Percentiles rank a stretch among this genome's conserved stretches.
Evolutionary conservation across 495 filamentous ascomycete species (phyloP).

Genomic region (Alectoria sarmentosa): DNA sequence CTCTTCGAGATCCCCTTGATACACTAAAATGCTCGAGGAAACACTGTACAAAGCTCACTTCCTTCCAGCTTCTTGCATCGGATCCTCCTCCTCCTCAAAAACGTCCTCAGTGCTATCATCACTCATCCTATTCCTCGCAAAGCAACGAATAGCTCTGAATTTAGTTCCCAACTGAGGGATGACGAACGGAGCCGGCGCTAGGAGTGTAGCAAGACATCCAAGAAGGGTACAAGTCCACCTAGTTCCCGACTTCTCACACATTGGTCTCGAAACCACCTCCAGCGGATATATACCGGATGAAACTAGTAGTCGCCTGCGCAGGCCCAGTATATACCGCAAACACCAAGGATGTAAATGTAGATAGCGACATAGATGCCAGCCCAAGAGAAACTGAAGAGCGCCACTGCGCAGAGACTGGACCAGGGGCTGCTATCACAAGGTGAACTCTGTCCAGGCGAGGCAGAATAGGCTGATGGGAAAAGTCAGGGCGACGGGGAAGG

Average conservation of each 20-base stretch:
- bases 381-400: too few species aligned
- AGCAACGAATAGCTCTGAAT: too few species aligned
- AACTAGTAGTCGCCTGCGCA: slow-evolving; percentile 42
- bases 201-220: slow-evolving; percentile 40
- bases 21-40: too few species aligned
- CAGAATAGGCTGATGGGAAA: slow-evolving; percentile 57
- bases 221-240: slow-evolving; percentile 52
- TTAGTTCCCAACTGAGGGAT: slow-evolving; percentile 44
- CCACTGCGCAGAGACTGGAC: too few species aligned
- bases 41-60: too few species aligned
- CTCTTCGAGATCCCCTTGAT: too few species aligned
- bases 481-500: slow-evolving; percentile 48
- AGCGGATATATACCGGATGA: slow-evolving; percentile 44
- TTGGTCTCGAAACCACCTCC: too few species aligned
- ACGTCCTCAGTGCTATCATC: too few species aligned
- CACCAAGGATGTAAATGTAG: slow-evolving; percentile 52
- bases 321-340: slow-evolving; percentile 44
- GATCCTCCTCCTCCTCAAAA: too few species aligned
- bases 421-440: slow-evolving; percentile 41
- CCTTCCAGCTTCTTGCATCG: too few species aligned
- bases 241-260: slow-evolving; percentile 46
- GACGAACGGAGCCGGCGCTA: slow-evolving; percentile 48
- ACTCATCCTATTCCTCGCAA: too few species aligned
- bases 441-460: slow-evolving; percentile 52
- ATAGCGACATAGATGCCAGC: slow-evolving; percentile 47